phyloP scores from a whole-genome alignment of 352 stramenopile species.

The Pythium dissotocum region DNA sequence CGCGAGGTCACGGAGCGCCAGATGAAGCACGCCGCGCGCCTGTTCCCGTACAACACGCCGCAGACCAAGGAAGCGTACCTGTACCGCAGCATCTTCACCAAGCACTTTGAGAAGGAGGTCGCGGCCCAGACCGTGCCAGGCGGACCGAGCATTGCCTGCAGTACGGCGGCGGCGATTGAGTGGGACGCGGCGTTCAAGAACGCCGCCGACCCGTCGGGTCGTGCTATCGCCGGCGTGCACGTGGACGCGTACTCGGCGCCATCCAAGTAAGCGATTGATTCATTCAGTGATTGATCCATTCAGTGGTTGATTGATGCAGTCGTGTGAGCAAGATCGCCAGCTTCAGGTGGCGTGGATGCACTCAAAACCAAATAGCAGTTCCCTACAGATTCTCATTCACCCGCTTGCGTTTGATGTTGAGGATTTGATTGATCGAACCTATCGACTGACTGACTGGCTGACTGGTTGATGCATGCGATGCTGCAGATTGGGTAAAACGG shows the following conservation, averaged over 20 bases:
- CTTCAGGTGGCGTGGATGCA: background rate
- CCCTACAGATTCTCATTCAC: background rate
- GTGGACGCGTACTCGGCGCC: slow-evolving; percentile 86
- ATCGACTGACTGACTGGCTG: background rate
- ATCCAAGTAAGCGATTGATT: background rate
- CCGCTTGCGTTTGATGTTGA: no score
- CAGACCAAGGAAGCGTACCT: slow-evolving; percentile 97
- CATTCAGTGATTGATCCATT: no score
- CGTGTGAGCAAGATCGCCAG: background rate
- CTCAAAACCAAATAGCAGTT: background rate
- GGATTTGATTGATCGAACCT: background rate
- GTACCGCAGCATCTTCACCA: slow-evolving; percentile 97
- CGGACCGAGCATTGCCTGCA: slow-evolving; percentile 98
- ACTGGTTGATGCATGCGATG: background rate
- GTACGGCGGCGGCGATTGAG: slow-evolving; percentile 95
- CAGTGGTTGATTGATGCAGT: background rate
- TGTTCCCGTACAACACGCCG: slow-evolving; percentile 98
- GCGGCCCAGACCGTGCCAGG: slow-evolving; percentile 96
- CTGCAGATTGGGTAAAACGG: background rate
- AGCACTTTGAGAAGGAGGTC: slow-evolving; percentile 96
- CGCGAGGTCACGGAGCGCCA: slow-evolving; percentile 94
- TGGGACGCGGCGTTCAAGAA: slow-evolving; percentile 97
- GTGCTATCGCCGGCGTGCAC: slow-evolving; percentile 94
- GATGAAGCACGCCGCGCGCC: slow-evolving; percentile 92
- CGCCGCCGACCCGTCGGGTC: slow-evolving; percentile 93